These are phyloP conservation scores for Monilinia vaccinii-corymbosi DNA, from an alignment of 2,329 filamentous ascomycete genomes.

Conservation along the genomic window DNA sequence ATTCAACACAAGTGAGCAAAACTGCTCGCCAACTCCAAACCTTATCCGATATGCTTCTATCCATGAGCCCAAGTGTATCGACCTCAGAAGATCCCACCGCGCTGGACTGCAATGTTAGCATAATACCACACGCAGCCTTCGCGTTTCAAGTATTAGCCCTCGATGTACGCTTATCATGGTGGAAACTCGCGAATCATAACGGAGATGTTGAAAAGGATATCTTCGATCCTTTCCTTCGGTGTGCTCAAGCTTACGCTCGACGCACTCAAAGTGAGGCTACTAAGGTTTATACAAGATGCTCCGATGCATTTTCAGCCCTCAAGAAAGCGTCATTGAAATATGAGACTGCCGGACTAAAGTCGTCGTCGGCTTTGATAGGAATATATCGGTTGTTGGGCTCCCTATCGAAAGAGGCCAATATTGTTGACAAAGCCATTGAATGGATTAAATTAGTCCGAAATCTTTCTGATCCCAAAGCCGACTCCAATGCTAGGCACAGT, in stretches of 20 bases:
- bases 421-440: conserved; percentile 41
- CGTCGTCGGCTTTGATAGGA: conserved; percentile 16
- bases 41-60: conserved; percentile 55
- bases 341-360: conserved; percentile 13
- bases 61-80: conserved; percentile 59
- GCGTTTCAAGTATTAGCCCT: conserved; percentile 57
- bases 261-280: conserved; percentile 31
- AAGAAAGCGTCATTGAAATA: conserved; percentile 16
- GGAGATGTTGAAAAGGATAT: conserved; percentile 55
- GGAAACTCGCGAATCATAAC: conserved; percentile 51
- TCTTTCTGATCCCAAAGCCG: conserved; percentile 15
- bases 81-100: conserved; percentile 50
- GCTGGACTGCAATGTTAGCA: conserved; percentile 42
- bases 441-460: conserved; percentile 42
- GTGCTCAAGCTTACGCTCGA: conserved; percentile 50
- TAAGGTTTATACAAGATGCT: conserved; percentile 20
- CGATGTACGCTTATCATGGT: conserved; percentile 52
- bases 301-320: conserved; percentile 17
- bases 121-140: conserved; percentile 48
- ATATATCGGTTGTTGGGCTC: conserved; percentile 43
- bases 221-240: conserved; percentile 54
- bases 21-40: conserved; percentile 56
- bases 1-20: conserved; percentile 43
- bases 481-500: conserved; percentile 32
- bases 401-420: conserved; percentile 37